phyloP scores from a whole-genome alignment of 192 early-diverging fungal genomes.

The Entomortierella beljakovae region DNA sequence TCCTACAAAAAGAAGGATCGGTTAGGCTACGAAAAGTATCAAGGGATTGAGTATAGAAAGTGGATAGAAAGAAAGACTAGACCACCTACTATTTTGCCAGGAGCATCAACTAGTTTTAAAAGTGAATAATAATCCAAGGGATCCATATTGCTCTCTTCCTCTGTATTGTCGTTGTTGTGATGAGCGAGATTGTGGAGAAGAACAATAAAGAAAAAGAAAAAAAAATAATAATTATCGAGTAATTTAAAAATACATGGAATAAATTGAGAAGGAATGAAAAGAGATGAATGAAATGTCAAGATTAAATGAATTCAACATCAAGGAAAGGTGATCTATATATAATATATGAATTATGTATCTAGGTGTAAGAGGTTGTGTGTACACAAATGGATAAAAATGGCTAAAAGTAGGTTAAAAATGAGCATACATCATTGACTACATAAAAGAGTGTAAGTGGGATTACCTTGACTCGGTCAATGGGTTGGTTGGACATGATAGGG shows the following conservation, averaged over 20 bases:
- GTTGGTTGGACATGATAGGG: background rate
- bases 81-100: constrained; percentile 40
- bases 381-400: too few species aligned
- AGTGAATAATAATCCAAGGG: constrained; percentile 45
- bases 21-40: background rate
- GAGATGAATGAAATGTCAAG: background rate
- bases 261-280: too few species aligned
- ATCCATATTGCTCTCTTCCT: constrained; percentile 17
- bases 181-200: background rate
- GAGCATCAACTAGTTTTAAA: constrained; percentile 46
- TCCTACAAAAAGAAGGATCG: constrained; percentile 9
- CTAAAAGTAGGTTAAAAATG: too few species aligned
- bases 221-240: background rate
- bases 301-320: background rate
- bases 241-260: background rate
- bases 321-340: too few species aligned
- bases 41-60: background rate
- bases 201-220: background rate
- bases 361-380: too few species aligned
- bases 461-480: background rate
- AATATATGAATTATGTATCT: too few species aligned
- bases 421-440: too few species aligned
- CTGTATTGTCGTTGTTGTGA: background rate
- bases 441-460: too few species aligned
- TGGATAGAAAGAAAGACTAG: background rate